These are phyloP conservation scores for Nymphaea thermarum DNA, from an alignment of 164 flowering plant species.

Conservation along the genomic window DNA sequence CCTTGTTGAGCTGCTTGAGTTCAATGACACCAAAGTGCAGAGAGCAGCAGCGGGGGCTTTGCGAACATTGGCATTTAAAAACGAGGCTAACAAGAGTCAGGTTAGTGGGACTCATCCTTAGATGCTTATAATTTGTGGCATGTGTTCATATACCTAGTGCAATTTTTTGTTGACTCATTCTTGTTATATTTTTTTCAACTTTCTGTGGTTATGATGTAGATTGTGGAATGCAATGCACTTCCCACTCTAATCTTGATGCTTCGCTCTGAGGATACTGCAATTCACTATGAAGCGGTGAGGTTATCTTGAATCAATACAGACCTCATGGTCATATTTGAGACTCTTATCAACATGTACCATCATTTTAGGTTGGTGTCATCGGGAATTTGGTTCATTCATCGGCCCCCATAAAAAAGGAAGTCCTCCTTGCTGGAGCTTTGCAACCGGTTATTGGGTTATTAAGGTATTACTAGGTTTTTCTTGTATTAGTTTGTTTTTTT, in stretches of 20 bases:
- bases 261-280: slow-evolving; percentile 85
- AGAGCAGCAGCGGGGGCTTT: slow-evolving; percentile 98
- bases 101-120: slow-evolving; percentile 18
- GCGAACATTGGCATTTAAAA: slow-evolving; percentile 92
- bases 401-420: slow-evolving; percentile 89
- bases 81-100: slow-evolving; percentile 97
- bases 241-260: slow-evolving; percentile 93
- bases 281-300: slow-evolving; percentile 91
- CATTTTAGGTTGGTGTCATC: slow-evolving; percentile 87
- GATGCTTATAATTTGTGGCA: neutral
- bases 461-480: slow-evolving; percentile 27
- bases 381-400: slow-evolving; percentile 99
- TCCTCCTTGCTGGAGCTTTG: slow-evolving; percentile 90
- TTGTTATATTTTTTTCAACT: too few relatives aligned
- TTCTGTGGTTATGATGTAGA: slow-evolving; percentile 31
- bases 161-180: too few relatives aligned
- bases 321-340: neutral
- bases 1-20: slow-evolving; percentile 89
- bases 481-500: too few relatives aligned
- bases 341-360: too few relatives aligned
- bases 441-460: slow-evolving; percentile 95
- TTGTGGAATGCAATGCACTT: slow-evolving; percentile 95
- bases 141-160: neutral
- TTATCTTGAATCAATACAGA: neutral
- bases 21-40: slow-evolving; percentile 81